Percentiles rank a stretch among this genome's conserved stretches.
These are phyloP conservation scores for Trichophyton equinum DNA, from an alignment of 2,329 filamentous ascomycete species.

Conservation along the genomic window DNA sequence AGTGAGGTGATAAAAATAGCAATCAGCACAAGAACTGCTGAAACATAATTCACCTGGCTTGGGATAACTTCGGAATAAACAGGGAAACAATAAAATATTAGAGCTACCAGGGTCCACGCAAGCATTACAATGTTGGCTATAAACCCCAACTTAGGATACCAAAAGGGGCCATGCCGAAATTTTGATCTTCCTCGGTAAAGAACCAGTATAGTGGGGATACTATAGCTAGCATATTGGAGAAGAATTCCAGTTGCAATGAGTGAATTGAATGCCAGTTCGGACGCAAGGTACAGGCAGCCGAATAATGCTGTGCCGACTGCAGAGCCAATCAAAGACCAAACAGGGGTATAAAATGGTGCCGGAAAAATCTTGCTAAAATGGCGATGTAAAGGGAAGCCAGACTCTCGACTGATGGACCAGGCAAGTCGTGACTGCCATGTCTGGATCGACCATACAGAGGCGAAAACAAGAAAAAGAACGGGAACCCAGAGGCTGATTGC, in stretches of 20 bases:
- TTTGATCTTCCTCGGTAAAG: background rate
- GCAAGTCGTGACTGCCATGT: slow-evolving; percentile 4
- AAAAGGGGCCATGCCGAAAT: background rate
- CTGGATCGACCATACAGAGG: slow-evolving; percentile 3
- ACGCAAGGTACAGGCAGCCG: background rate
- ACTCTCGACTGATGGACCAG: background rate
- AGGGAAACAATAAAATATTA: slow-evolving; percentile 1
- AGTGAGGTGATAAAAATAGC: background rate
- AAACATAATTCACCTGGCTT: slow-evolving; percentile 4
- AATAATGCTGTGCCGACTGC: background rate
- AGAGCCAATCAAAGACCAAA: slow-evolving; percentile 3
- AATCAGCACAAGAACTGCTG: background rate
- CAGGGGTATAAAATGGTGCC: background rate
- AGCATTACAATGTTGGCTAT: background rate
- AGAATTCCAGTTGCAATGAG: slow-evolving; percentile 1
- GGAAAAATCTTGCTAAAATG: slow-evolving; percentile 3
- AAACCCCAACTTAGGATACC: background rate
- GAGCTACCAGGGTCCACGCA: background rate
- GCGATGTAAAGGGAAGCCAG: slow-evolving; percentile 2
- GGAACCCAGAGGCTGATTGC: slow-evolving; percentile 1
- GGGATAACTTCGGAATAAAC: background rate
- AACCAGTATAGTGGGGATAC: background rate
- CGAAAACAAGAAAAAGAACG: background rate
- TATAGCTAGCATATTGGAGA: slow-evolving; percentile 2
- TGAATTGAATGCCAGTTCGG: background rate